Evolutionary conservation across 169 alveolate species (phyloP).

Genomic region (Eimeria tenella): DNA sequence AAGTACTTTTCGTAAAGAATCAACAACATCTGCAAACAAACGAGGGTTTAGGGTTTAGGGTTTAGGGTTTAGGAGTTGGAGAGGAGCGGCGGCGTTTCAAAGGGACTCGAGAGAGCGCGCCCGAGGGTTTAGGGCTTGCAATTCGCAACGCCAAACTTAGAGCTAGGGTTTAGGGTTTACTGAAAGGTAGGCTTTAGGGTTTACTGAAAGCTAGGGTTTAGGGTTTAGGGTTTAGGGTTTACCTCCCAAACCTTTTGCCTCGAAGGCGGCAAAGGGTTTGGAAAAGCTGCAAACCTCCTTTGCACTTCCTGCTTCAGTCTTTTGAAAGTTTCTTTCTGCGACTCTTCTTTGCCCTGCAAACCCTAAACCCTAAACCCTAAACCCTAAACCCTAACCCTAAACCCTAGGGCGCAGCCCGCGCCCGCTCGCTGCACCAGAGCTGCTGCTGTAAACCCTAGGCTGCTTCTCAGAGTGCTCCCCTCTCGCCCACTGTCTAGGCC

Average conservation of each 20-base stretch:
- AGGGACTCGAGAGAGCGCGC: no score
- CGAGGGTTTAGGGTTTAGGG: background rate
- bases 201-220: no score
- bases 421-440: background rate
- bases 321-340: background rate
- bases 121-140: no score
- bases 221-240: no score
- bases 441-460: no score
- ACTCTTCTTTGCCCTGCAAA: constrained; percentile 21
- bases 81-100: no score
- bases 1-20: background rate
- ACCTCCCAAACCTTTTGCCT: constrained; percentile 8
- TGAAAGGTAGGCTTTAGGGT: background rate
- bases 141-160: no score
- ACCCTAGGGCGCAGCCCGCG: background rate
- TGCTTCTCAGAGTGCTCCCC: no score
- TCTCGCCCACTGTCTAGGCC: no score
- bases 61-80: constrained; percentile 22
- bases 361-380: constrained; percentile 18
- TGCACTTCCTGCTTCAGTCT: background rate
- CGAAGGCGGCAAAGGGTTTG: constrained; percentile 30
- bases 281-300: background rate
- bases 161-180: no score
- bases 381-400: background rate
- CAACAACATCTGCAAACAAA: background rate